Base-by-base conservation (phyloP, 805 yeast species). In the Tetrapisispora taiwanensis region DNA sequence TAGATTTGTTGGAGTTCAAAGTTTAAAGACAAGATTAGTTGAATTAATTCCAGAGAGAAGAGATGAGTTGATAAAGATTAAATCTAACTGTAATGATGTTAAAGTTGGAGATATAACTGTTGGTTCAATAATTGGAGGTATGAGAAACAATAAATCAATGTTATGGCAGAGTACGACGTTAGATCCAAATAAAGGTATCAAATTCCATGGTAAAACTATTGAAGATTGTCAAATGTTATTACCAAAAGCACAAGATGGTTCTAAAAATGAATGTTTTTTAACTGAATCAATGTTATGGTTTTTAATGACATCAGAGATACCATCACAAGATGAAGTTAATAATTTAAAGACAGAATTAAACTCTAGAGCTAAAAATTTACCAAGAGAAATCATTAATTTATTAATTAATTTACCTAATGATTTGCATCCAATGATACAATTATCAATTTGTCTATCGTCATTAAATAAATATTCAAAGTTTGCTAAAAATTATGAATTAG, bases 401-500 rank as follows among this genome's bases (percentile, higher is more conserved):
- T 67, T 83, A 50, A 82, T 78, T 67, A 64, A 72, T 41, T 71
- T 81, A 48, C 92, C 92, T 44, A 60, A 73, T 34, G 72, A 76
- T 52, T 70, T 83, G 61, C 92, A 83, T 65, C 92, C 92, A 59
- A 83, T 83, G 92, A 81, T 90, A 27, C 92, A 83, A 63, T 71
- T 83, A 56, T 74, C 86, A 40, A 81, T 84, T 58, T 89, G 85
- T 28, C 76, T 84, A 40, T 73, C 81, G 45, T 81, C 88, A 34
- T 72, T 84, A 62, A 83, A 81, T 67, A 73, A 79, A 48, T 82
- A 79, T 53, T 81, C 88, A 17, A 67, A 65, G 51, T 83, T 83
- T 67, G 86, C 88, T 46, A 71, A 71, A 64, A 83, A 83, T 36
- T 83, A 84, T 65, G 84, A 80, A 52, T 60, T 67, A 50, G 89